Evolutionary conservation across 352 stramenopile species (phyloP).

Genomic region (Globisporangium mamillatum): DNA sequence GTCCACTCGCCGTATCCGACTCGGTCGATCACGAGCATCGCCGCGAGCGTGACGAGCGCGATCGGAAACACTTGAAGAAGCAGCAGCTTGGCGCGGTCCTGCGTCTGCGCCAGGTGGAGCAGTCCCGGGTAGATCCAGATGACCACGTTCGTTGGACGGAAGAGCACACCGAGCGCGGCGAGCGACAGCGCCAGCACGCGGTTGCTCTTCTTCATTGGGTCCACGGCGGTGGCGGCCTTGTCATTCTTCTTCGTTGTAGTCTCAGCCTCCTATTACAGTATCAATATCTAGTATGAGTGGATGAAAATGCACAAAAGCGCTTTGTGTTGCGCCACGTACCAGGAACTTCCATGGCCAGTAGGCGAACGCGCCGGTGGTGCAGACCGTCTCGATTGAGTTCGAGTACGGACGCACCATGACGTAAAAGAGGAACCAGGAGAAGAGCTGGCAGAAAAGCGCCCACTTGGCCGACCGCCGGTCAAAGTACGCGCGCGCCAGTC

Average conservation of each 20-base stretch:
- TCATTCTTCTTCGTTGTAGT: slow-evolving; percentile 38
- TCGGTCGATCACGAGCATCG: slow-evolving; percentile 77
- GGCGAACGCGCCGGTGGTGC: slow-evolving; percentile 63
- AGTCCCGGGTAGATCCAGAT: slow-evolving; percentile 75
- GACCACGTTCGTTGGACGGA: slow-evolving; percentile 76
- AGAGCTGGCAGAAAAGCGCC: slow-evolving; percentile 69
- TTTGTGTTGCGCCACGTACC: slow-evolving; percentile 22
- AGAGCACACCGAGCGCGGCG: slow-evolving; percentile 72
- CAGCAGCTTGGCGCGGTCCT: slow-evolving; percentile 36
- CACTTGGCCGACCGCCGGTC: slow-evolving; percentile 62
- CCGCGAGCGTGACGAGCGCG: slow-evolving; percentile 36
- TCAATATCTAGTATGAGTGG: no score
- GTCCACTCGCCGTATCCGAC: slow-evolving; percentile 79
- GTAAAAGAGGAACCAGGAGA: slow-evolving; percentile 88
- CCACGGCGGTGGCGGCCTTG: slow-evolving; percentile 20
- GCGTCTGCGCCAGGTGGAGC: slow-evolving; percentile 48
- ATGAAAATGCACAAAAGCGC: neutral
- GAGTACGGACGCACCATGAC: slow-evolving; percentile 84
- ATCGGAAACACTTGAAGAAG: slow-evolving; percentile 58
- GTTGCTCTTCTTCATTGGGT: slow-evolving; percentile 28
- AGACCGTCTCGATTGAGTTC: slow-evolving; percentile 82
- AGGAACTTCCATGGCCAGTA: slow-evolving; percentile 81
- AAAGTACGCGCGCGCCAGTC: slow-evolving; percentile 61
- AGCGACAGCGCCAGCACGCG: slow-evolving; percentile 43
- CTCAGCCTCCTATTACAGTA: slow-evolving; percentile 19